These are phyloP conservation scores for Tricholoma bakamatsutake DNA, from an alignment of 768 basidiomycete species.

Conservation along the genomic window DNA sequence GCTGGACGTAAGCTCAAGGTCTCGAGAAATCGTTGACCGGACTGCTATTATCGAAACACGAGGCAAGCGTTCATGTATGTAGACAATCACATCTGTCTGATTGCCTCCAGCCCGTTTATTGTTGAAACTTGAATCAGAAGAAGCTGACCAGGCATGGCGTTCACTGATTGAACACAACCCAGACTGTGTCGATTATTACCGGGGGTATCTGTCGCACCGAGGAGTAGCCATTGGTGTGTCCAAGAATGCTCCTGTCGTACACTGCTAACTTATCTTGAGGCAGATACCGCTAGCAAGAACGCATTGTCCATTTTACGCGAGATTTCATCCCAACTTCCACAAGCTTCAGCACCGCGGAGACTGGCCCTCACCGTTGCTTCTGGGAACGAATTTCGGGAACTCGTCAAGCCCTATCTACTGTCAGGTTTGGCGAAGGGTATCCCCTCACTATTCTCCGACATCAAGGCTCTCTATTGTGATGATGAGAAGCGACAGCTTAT, in stretches of 20 bases:
- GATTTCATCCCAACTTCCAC: constrained; percentile 58
- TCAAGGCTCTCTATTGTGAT: constrained; percentile 79
- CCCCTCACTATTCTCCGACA: constrained; percentile 88
- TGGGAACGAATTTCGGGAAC: constrained; percentile 61
- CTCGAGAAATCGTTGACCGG: constrained; percentile 64
- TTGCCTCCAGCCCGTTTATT: constrained; percentile 62
- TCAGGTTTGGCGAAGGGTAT: constrained; percentile 76
- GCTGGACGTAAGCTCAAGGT: constrained; percentile 61
- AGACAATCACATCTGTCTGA: constrained; percentile 2
- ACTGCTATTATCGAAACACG: constrained; percentile 60
- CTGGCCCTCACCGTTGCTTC: constrained; percentile 64
- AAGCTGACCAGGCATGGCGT: constrained; percentile 79
- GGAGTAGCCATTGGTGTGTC: constrained; percentile 60
- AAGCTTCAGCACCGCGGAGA: constrained; percentile 66
- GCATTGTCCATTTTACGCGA: constrained; percentile 54
- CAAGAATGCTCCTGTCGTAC: background rate
- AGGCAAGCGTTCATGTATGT: constrained; percentile 36
- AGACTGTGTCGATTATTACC: constrained; percentile 78
- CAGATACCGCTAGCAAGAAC: constrained; percentile 44
- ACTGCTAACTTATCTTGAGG: constrained; percentile 24
- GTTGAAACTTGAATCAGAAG: constrained; percentile 55
- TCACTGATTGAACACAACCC: constrained; percentile 80
- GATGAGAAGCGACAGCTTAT: constrained; percentile 59
- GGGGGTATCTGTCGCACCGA: constrained; percentile 60
- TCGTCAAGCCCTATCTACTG: constrained; percentile 62